Base-by-base conservation (phyloP, 179 eudicot genomes). In the Carnegiea gigantea region DNA sequence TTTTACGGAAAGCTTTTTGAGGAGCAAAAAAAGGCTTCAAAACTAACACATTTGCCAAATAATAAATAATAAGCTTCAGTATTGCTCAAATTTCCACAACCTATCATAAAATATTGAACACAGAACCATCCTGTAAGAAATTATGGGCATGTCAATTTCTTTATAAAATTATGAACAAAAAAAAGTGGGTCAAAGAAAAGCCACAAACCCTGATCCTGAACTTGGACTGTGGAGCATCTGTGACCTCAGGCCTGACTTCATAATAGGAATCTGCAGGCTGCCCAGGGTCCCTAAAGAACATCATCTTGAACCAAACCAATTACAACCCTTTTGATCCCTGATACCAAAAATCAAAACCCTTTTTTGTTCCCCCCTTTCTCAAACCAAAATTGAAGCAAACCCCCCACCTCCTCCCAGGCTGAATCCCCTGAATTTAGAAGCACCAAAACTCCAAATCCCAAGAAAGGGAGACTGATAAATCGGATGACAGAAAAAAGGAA, bases 181-280 rank as follows among this genome's bases (percentile, higher is more conserved):
- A 75, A 70, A 44, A 70, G 59, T 26, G 43, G 7, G 59, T 72
- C 40, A 33, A 48, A 77, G 36, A 67, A 70, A 70, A 30, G 36
- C 77, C 51, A 89, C 88, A 84, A 81, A 95, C 99, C 98, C 91
- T 94, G 86, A 95, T 94, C 86, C 91, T 94, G 84, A 95, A 95
- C 84, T 90, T 93, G 90, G 94, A 89, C 83, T 94, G 84, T 10
- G 97, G 98, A 83, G 91, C 99, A 90, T 93, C 97, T 40, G 91
- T 88, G 78, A 90, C 88, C 81, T 94, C 99, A 60, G 97, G 86
- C 46, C 94, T 90, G 76, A 94, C 91, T 88, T 90, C 86, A 85
- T 95, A 94, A 79, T 88, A 95, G 51, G 91, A 87, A 86, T 95
- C 99, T 80, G 97, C 89, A 78, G 98, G 89, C 72, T 88, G 84